Percentiles rank a stretch among this genome's conserved stretches.
Evolutionary conservation across 1,284 basidiomycete genomes (phyloP).

Genomic region (Sanghuangporus sanghuang): DNA sequence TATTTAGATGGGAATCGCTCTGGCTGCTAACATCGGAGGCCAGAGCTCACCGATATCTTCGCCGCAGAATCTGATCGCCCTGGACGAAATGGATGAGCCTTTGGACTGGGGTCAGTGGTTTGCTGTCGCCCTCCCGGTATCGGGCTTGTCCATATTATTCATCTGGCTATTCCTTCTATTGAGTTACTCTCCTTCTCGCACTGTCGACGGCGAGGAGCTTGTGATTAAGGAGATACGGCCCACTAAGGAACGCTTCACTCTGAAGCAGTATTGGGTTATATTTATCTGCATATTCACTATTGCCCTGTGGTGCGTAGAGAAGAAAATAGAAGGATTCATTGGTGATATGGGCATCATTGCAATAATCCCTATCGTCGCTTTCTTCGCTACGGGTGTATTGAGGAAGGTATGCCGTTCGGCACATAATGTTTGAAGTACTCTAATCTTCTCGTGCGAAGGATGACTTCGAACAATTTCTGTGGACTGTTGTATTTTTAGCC

Average conservation of each 20-base stretch:
- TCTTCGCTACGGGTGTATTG: constrained; percentile 92
- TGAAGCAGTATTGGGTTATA: constrained; percentile 89
- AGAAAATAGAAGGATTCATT: constrained; percentile 70
- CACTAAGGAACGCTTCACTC: constrained; percentile 73
- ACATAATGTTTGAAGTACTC: constrained; percentile 9
- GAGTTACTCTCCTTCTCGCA: constrained; percentile 70
- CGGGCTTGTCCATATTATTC: constrained; percentile 75
- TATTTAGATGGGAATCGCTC: constrained; percentile 84
- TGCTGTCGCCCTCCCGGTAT: constrained; percentile 88
- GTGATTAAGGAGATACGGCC: constrained; percentile 81
- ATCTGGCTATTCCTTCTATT: constrained; percentile 91
- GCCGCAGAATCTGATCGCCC: constrained; percentile 95
- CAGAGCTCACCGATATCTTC: constrained; percentile 94
- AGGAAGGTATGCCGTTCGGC: constrained; percentile 66
- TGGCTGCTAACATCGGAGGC: constrained; percentile 98
- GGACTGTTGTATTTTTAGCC: constrained; percentile 93
- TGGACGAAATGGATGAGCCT: constrained; percentile 82
- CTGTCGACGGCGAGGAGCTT: constrained; percentile 73
- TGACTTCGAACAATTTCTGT: constrained; percentile 92
- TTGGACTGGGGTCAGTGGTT: constrained; percentile 96
- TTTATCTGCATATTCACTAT: constrained; percentile 87
- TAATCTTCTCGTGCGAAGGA: constrained; percentile 45
- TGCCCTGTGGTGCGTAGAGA: constrained; percentile 86
- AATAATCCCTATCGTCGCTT: constrained; percentile 88
- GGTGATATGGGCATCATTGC: constrained; percentile 99